Conservation (phyloP, 2,329 filamentous ascomycete species). For the Colletotrichum eremochloae region DNA sequence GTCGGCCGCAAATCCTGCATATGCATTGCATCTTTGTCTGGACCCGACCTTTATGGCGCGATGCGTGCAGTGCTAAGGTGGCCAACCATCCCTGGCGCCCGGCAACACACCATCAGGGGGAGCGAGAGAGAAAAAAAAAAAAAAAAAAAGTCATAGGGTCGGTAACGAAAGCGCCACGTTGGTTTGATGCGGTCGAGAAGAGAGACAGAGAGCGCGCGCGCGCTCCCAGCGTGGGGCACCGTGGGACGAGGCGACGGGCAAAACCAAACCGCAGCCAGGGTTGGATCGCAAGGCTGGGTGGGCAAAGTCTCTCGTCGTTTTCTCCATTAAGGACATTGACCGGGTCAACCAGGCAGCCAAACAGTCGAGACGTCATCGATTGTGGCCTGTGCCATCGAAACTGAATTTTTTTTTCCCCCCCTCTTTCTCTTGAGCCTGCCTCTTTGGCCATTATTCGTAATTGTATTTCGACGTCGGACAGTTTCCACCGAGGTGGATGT, state of each 20-base stretch:
- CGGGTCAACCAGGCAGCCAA: conserved; percentile 25
- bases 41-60: background rate
- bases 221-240: background rate
- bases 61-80: background rate
- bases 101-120: conserved; percentile 17
- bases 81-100: conserved; percentile 16
- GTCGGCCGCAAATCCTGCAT: conserved; percentile 40
- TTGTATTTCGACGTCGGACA: conserved; percentile 33
- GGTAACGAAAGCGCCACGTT: background rate
- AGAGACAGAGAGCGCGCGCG: background rate
- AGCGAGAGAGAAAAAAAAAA: background rate
- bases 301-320: background rate
- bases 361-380: conserved; percentile 34
- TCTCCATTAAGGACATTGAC: conserved; percentile 8
- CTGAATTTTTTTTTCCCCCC: background rate
- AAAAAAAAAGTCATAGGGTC: background rate
- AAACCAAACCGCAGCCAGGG: conserved; percentile 12
- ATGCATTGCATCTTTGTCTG: conserved; percentile 10
- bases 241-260: background rate
- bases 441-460: conserved; percentile 41
- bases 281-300: conserved; percentile 7
- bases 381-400: conserved; percentile 27
- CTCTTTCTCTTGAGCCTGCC: background rate
- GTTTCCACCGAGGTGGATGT: conserved; percentile 37
- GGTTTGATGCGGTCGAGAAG: background rate